Percentiles rank a stretch among this genome's conserved stretches.
Conservation (phyloP, 192 early-diverging fungal genomes). For the Coemansia sp. region DNA sequence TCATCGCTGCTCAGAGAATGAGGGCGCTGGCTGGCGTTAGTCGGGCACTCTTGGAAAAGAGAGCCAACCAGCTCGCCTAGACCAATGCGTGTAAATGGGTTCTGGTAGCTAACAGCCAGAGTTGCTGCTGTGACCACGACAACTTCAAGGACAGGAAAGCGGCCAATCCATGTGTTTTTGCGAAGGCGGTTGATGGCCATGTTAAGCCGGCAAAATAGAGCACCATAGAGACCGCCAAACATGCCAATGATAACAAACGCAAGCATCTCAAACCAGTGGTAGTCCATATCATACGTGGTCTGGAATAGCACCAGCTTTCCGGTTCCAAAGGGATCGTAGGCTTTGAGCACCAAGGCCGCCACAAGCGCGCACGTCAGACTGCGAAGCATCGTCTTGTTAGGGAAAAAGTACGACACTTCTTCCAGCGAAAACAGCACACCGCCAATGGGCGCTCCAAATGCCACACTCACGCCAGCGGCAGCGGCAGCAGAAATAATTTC, state of each 20-base stretch:
- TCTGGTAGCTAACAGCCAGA: conserved; percentile 70
- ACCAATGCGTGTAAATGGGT: conserved; percentile 82
- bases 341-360: conserved; percentile 56
- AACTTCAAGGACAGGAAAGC: conserved; percentile 75
- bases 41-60: conserved; percentile 86
- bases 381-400: conserved; percentile 62
- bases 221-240: conserved; percentile 80
- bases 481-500: conserved; percentile 92
- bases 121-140: conserved; percentile 68
- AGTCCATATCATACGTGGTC: conserved; percentile 64
- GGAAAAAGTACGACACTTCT: conserved; percentile 85
- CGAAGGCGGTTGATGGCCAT: conserved; percentile 67
- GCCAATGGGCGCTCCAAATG: conserved; percentile 96
- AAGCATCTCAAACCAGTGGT: conserved; percentile 70
- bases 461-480: conserved; percentile 90
- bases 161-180: conserved; percentile 66
- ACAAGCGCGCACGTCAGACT: conserved; percentile 70
- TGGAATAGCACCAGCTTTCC: conserved; percentile 60
- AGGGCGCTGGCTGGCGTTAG: conserved; percentile 13
- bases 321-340: conserved; percentile 55
- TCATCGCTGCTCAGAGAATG: conserved; percentile 41
- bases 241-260: conserved; percentile 67
- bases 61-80: conserved; percentile 80
- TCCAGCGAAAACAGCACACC: conserved; percentile 93
- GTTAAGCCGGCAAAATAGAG: conserved; percentile 74